Evolutionary conservation across 2,329 filamentous ascomycete genomes (phyloP), one percentile per base, ranked within the genome.

Genomic region (Aspergillus ustus): DNA sequence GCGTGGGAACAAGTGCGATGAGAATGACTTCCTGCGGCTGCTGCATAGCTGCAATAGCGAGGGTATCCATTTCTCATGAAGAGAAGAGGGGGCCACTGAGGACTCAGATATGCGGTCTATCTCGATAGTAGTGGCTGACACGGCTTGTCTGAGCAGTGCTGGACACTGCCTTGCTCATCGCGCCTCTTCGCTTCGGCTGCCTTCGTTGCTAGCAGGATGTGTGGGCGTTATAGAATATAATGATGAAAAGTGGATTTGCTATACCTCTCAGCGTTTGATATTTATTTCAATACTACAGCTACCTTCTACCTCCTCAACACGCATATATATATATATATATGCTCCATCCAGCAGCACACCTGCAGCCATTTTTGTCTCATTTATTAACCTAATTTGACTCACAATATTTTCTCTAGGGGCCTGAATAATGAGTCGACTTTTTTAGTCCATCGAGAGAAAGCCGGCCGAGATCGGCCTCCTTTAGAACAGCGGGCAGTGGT

Each of bases 21-120:
- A 97, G 79, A 92, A 89, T 51, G 92, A 96, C 70, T 97, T 96
- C 72, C 78, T 97, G 72, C 87, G 87, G 64, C 77, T 96, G 61
- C 77, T 95, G 55, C 84, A 83, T 70, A 89, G 89, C 0, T 95
- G 96, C 75, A 66, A 56, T 54, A 66, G 66, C 52, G 69, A 70
- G 61, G 67, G 64, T 22, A 60, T 66, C 4, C 62, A 62, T 40
- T 61, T 65, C 45, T 55, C 62, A 37, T 37, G 15, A 11, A 2
- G 11, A 4, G 46, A n/a, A n/a, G n/a, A n/a, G 11, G 3, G 9
- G 7, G 25, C 19, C n/a, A 4, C 25, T 49, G 46, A 22, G 3
- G 11, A 22, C 15, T 28, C 4, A 3, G 25, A 19, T 31, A 48
- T 22, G 9, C 22, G 4, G 9, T 8, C 22, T 48, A 19, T 46